Percentiles rank a stretch among this genome's conserved stretches.
phyloP scores from a whole-genome alignment of 2,329 filamentous ascomycete genomes.

The Fusarium luffae region DNA sequence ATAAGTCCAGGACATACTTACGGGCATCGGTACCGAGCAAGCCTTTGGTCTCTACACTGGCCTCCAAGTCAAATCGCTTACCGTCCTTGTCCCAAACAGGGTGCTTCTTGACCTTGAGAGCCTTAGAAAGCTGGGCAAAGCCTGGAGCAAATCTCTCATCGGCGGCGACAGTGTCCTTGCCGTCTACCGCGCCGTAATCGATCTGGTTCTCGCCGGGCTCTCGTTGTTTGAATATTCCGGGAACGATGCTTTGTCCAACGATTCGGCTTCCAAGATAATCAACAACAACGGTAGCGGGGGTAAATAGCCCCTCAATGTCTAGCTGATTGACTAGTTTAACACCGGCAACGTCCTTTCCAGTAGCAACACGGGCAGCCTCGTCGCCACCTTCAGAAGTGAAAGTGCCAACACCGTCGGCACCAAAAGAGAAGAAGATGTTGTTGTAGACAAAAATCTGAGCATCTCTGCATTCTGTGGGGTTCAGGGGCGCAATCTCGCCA shows the following conservation, averaged over 20 bases:
- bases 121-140: conserved; percentile 91
- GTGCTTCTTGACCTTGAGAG: conserved; percentile 92
- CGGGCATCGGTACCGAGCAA: conserved; percentile 95
- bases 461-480: conserved; percentile 91
- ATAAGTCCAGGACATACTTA: conserved; percentile 97
- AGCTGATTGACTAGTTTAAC: conserved; percentile 97
- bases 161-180: conserved; percentile 92
- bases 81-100: conserved; percentile 98
- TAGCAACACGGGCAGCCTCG: conserved; percentile 93
- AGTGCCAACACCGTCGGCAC: conserved; percentile 95
- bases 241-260: conserved; percentile 97
- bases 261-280: conserved; percentile 98
- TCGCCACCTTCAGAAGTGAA: conserved; percentile 97
- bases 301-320: conserved; percentile 94
- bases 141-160: conserved; percentile 85
- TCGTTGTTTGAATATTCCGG: conserved; percentile 98
- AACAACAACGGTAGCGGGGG: conserved; percentile 93
- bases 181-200: conserved; percentile 97
- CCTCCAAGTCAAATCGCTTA: conserved; percentile 89
- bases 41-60: conserved; percentile 97
- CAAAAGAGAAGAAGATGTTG: conserved; percentile 99
- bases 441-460: conserved; percentile 99
- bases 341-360: conserved; percentile 94
- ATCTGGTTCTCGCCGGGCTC: conserved; percentile 98
- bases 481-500: conserved; percentile 91